Base-by-base conservation (phyloP, 345 rosid species). In the Lepidium africanum region DNA sequence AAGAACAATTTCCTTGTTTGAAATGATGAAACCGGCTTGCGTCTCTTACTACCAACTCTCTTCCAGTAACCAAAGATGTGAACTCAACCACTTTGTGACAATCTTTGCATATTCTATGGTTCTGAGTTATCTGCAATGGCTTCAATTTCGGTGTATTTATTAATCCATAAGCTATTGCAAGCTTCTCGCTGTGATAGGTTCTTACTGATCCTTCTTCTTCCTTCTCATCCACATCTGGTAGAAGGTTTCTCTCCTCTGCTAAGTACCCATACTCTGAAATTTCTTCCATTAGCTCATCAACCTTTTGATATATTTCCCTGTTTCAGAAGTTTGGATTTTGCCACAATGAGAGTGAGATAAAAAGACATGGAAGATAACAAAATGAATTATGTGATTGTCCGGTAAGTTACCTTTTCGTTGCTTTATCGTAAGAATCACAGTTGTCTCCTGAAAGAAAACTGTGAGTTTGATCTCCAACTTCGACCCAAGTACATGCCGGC, bases 401-500 rank as follows among this genome's bases (percentile, higher is more conserved):
- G 7, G 49, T 9, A 37, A 15, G 14, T 53, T 57, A 63, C 77
- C 69, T 68, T 61, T 74, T 74, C 21, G 54, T 30, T 0, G 52
- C 48, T 43, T 67, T 71, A 48, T 9, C n/a, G 45, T 83, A 89
- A 59, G 67, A 70, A 57, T 84, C 94, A 63, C 47, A 70, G 65
- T 65, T 61, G 52, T 90, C 96, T 71, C 93, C 93, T 4, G 87
- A 84, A 45, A 74, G 83, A 80, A 92, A 89, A 67, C 68, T 72
- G 25, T 84, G 84, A 2, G 82, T 47, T 54, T 73, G 79, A 74
- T 75, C 85, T 63, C 78, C 78, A 46, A 87, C 76, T 51, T 89
- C 95, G 12, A 92, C 84, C 96, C 96, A 92, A 54, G 88, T 87
- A 80, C 96, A 82, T 0, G 88, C 87, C 0, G 83, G 89, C 72